Base-by-base conservation (phyloP, 768 basidiomycete genomes). In the Panaeolus papilionaceus region DNA sequence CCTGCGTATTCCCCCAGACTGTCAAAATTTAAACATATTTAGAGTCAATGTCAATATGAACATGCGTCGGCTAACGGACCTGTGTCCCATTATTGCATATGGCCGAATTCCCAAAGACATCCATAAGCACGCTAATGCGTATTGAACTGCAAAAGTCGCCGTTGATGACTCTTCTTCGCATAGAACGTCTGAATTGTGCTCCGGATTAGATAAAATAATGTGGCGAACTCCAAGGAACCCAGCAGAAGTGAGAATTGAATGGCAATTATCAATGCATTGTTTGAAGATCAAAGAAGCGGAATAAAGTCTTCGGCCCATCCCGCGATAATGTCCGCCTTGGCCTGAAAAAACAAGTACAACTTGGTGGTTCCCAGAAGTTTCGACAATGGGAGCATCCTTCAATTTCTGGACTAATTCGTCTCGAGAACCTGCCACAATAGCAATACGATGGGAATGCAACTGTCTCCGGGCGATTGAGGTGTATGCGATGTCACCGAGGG, bases 1-100 rank as follows among this genome's bases (percentile, higher is more conserved):
- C 89, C 92, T 8, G 87, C 88, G 65, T 91, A 93, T 79, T 93
- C 92, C 45, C 92, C 92, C 18, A 93, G 82, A 75, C 92, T 93
- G 67, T 62, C 62, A 33, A 73, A 33, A n/a, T 67, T 49, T 18
- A 64, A 61, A 65, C 62, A 58, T 33, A 38, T 74, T 68, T 58
- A 58, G 54, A 70, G 69, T 69, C 45, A 7, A 49, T 45, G 26
- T 64, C 63, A 47, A 63, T 44, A 47, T 18, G 5, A 62, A n/a
- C 54, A 63, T 39, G 44, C 4, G 37, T 37, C 58, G 61, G 47
- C 23, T 65, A 42, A 73, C 82, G 66, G 62, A 92, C 92, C 92
- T 93, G 71, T 93, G 92, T 3, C 92, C 92, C 18, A 89, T 81
- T 14, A 92, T 86, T 0, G 83, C 88, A n/a, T 78, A 71, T 4